These are phyloP conservation scores for Candida smagusa DNA, from an alignment of 1,139 yeast species.

Conservation along the genomic window DNA sequence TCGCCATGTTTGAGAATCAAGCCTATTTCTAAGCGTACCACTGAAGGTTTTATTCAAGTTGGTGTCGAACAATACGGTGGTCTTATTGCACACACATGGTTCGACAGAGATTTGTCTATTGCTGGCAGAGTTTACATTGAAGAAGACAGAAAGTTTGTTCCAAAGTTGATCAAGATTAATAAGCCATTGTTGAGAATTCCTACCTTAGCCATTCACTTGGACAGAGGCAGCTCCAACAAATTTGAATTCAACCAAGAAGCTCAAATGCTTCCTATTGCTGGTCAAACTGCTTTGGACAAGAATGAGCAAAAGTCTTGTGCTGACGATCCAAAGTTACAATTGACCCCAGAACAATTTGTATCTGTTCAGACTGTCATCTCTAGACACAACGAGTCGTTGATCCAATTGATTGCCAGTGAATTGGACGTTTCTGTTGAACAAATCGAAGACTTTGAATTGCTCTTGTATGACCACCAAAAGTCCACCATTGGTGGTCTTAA, in stretches of 20 bases:
- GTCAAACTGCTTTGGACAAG: constrained; percentile 48
- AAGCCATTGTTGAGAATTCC: constrained; percentile 89
- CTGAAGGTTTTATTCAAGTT: constrained; percentile 80
- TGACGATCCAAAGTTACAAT: constrained; percentile 41
- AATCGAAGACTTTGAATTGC: constrained; percentile 87
- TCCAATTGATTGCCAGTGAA: constrained; percentile 68
- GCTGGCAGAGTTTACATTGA: constrained; percentile 87
- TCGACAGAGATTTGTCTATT: constrained; percentile 85
- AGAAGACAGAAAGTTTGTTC: constrained; percentile 48
- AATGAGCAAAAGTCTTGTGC: constrained; percentile 31
- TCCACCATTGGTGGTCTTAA: constrained; percentile 83
- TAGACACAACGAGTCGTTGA: constrained; percentile 73
- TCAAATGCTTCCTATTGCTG: constrained; percentile 83
- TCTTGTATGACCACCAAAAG: constrained; percentile 82
- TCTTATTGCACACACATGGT: constrained; percentile 89
- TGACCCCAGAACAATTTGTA: constrained; percentile 54
- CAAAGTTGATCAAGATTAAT: constrained; percentile 73
- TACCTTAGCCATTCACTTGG: constrained; percentile 89
- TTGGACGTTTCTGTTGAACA: constrained; percentile 44
- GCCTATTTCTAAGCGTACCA: constrained; percentile 73
- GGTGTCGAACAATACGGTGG: constrained; percentile 97
- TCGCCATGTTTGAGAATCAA: constrained; percentile 90
- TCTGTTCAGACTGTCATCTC: constrained; percentile 63
- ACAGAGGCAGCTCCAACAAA: constrained; percentile 70
- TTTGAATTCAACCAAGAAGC: constrained; percentile 90